A percentile compares a stretch with the other conserved stretches of the same genome.
Conservation (phyloP, 106 monocot genomes). For the Iris macrosiphon region DNA sequence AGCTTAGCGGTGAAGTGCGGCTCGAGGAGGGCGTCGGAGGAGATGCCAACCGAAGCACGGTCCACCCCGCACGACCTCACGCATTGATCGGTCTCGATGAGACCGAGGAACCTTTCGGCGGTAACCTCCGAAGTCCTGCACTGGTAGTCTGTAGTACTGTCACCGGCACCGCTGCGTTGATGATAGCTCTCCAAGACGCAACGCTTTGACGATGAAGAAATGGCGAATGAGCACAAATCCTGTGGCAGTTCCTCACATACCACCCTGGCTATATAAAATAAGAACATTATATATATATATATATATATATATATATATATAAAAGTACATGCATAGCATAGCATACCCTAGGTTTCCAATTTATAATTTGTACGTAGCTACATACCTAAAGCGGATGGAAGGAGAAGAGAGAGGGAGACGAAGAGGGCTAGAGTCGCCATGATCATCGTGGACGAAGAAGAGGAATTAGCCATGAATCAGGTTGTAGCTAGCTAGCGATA, state of each 20-base stretch:
- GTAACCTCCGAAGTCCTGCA: conserved; percentile 60
- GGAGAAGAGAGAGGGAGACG: conserved; percentile 25
- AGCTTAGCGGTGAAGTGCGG: conserved; percentile 31
- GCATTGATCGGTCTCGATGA: conserved; percentile 71
- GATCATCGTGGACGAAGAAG: too few relatives aligned
- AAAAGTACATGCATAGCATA: too few relatives aligned
- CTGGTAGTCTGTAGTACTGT: conserved; percentile 31
- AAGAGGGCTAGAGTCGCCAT: conserved; percentile 33
- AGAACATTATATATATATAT: neutral
- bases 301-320: too few relatives aligned
- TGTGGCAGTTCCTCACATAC: conserved; percentile 63
- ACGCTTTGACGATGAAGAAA: conserved; percentile 55
- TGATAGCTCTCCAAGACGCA: conserved; percentile 68
- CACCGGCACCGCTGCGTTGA: conserved; percentile 1
- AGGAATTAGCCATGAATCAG: too few relatives aligned
- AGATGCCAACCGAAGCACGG: conserved; percentile 50
- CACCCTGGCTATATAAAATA: conserved; percentile 18
- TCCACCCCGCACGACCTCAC: conserved; percentile 59
- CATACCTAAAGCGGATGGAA: conserved; percentile 36
- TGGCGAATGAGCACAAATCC: conserved; percentile 71
- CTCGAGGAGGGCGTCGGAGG: conserved; percentile 60
- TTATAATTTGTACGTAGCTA: neutral
- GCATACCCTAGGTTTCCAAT: too few relatives aligned
- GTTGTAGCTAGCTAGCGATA: too few relatives aligned
- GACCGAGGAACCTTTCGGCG: conserved; percentile 38